A percentile compares a stretch with the other conserved stretches of the same genome.
Conservation (phyloP, 2,329 filamentous ascomycete species). For the Fusarium illudens region DNA sequence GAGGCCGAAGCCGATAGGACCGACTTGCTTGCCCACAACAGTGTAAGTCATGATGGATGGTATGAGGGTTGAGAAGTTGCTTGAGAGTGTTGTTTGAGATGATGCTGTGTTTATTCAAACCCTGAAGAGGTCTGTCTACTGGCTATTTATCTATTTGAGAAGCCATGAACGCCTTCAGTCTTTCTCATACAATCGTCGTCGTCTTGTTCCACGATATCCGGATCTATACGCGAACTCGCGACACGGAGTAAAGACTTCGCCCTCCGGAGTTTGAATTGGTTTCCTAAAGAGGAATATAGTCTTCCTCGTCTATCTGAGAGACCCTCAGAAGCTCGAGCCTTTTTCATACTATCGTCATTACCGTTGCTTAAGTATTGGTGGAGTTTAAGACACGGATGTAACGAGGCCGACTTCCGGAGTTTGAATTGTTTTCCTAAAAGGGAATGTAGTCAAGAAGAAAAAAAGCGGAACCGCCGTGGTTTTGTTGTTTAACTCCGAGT, state of each 20-base stretch:
- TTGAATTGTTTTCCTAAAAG: constrained; percentile 30
- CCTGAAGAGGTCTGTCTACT: not conserved
- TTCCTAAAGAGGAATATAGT: not conserved
- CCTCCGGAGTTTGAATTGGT: not conserved
- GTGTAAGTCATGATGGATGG: constrained; percentile 34
- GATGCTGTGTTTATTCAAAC: not conserved
- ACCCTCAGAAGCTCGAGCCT: not conserved
- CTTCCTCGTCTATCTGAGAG: constrained; percentile 2
- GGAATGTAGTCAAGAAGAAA: constrained; percentile 14
- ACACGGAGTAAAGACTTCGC: not conserved
- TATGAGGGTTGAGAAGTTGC: not conserved
- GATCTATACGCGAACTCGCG: not conserved
- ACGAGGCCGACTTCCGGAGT: not conserved
- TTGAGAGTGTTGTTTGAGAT: not conserved
- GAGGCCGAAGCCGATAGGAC: constrained; percentile 39
- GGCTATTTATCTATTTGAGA: constrained; percentile 14
- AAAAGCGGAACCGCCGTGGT: not conserved
- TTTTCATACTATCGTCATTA: not conserved
- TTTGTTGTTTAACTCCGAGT: not conserved
- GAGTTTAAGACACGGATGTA: constrained; percentile 8
- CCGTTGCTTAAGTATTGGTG: not conserved
- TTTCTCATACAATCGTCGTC: not conserved
- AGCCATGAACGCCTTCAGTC: not conserved
- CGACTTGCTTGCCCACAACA: constrained; percentile 35
- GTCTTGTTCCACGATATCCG: not conserved